Conservation (phyloP, 441 rosid genomes). For the Jatropha podagrica region DNA sequence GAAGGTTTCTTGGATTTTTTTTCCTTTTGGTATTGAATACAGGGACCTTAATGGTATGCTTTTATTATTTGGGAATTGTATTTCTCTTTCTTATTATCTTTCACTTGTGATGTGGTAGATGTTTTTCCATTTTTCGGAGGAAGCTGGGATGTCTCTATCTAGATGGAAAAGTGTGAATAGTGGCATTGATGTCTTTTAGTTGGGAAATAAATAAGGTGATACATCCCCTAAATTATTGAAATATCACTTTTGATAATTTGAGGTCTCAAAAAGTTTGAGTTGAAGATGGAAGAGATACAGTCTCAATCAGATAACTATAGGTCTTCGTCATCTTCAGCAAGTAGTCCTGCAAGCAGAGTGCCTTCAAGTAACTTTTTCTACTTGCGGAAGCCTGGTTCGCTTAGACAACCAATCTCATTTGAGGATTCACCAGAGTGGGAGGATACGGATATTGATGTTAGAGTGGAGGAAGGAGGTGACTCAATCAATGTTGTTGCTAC, state of each 20-base stretch:
- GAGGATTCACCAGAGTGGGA: constrained; percentile 99
- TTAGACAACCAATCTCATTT: constrained; percentile 91
- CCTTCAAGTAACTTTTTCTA: constrained; percentile 98
- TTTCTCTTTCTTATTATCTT: background rate
- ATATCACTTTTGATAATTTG: constrained; percentile 20
- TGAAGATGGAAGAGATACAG: constrained; percentile 94
- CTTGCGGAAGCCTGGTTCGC: constrained; percentile 85
- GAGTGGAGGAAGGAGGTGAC: constrained; percentile 81
- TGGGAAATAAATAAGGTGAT: constrained; percentile 15
- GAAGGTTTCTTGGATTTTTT: background rate
- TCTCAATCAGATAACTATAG: constrained; percentile 91
- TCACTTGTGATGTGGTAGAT: background rate
- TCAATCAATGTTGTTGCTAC: constrained; percentile 73
- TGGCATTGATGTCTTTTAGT: constrained; percentile 11
- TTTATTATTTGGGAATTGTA: background rate
- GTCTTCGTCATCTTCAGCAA: constrained; percentile 96
- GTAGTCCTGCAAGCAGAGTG: constrained; percentile 97
- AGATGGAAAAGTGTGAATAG: background rate
- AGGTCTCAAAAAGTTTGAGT: constrained; percentile 23
- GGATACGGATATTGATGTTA: constrained; percentile 75
- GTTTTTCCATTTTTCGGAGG: background rate
- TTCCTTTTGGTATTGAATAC: background rate
- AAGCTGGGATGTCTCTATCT: background rate
- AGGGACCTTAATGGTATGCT: background rate
- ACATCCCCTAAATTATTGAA: constrained; percentile 6